phyloP scores from a whole-genome alignment of 2,329 filamentous ascomycete species.

The Aspergillus ustus region DNA sequence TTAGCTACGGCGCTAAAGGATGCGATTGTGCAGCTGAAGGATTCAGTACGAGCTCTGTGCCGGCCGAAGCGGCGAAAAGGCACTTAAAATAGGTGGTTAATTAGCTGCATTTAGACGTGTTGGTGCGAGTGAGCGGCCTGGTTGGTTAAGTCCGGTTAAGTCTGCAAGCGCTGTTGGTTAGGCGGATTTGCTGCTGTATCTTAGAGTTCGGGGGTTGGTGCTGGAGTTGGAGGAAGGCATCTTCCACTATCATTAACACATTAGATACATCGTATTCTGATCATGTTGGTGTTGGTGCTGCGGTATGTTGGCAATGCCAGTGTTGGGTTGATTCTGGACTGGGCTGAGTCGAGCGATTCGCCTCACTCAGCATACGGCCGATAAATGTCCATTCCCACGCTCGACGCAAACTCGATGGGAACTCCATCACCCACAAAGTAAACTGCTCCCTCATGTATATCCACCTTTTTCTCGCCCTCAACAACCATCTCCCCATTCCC shows the following conservation, averaged over 20 bases:
- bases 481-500: conserved; percentile 63
- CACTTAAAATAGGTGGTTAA: conserved; percentile 14
- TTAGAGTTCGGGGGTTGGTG: not conserved
- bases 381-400: conserved; percentile 57
- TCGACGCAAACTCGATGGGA: conserved; percentile 52
- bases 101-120: not conserved
- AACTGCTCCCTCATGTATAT: conserved; percentile 65
- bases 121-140: not conserved
- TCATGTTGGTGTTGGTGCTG: conserved; percentile 1
- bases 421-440: conserved; percentile 68
- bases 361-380: conserved; percentile 49
- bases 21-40: conserved; percentile 1
- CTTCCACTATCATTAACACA: not conserved
- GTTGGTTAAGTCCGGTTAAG: not conserved
- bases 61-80: not conserved
- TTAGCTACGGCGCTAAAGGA: not conserved
- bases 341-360: not conserved
- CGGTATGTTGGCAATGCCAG: too few species aligned
- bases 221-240: not conserved
- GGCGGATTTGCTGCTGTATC: not conserved
- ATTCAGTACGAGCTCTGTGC: not conserved
- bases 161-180: conserved; percentile 3
- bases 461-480: conserved; percentile 55
- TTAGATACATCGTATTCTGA: not conserved
- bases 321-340: too few species aligned